A percentile compares a stretch with the other conserved stretches of the same genome.
phyloP scores from a whole-genome alignment of 345 rosid genomes.

The Orychophragmus violaceus region DNA sequence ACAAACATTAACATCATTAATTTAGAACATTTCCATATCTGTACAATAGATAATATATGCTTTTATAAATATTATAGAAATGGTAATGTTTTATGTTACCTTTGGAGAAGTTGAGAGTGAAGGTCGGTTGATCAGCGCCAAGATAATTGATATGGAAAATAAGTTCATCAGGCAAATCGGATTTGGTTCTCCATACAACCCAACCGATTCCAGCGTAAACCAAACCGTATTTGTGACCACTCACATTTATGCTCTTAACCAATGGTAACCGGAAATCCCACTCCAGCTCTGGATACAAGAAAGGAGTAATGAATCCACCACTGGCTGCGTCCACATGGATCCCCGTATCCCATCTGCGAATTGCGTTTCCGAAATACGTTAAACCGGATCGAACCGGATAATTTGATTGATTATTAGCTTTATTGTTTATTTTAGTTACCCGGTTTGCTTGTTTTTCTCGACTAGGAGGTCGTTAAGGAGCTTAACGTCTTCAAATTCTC shows the following conservation, averaged over 20 bases:
- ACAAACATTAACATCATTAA: neutral
- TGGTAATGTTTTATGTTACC: conserved; percentile 21
- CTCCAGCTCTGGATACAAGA: conserved; percentile 50
- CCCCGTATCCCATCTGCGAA: conserved; percentile 51
- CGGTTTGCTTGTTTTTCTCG: conserved; percentile 42
- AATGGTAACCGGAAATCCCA: conserved; percentile 55
- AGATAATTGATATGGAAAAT: too few species aligned
- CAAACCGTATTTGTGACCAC: conserved; percentile 54
- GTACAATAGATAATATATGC: neutral
- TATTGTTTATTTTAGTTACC: neutral
- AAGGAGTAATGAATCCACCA: conserved; percentile 58
- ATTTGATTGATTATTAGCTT: neutral
- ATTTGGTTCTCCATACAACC: conserved; percentile 52
- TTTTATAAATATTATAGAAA: neutral
- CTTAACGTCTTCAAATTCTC: conserved; percentile 59
- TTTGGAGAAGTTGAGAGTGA: conserved; percentile 58
- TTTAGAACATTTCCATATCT: neutral
- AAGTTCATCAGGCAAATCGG: conserved; percentile 54
- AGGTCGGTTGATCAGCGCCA: too few species aligned
- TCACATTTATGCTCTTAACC: conserved; percentile 54
- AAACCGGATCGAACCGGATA: neutral
- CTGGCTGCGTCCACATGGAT: conserved; percentile 60
- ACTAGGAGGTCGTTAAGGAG: conserved; percentile 41
- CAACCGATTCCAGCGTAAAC: conserved; percentile 61
- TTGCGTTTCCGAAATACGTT: neutral